Conservation (phyloP, 2,329 filamentous ascomycete genomes). For the Penicillium crustosum region DNA sequence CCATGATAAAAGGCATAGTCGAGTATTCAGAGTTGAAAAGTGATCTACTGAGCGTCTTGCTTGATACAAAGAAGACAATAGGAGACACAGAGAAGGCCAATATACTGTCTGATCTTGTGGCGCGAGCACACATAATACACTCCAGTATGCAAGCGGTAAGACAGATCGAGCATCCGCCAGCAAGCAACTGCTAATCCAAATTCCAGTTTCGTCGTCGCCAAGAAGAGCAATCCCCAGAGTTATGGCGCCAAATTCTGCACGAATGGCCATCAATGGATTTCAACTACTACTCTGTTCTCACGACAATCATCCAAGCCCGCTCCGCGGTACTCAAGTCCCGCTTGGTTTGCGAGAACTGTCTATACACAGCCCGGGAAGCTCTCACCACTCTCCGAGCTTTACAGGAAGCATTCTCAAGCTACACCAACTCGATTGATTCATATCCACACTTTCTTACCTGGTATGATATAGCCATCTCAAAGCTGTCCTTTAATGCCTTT, state of each 20-base stretch:
- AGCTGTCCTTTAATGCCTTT: background rate
- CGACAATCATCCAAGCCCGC: constrained; percentile 25
- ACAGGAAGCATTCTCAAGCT: constrained; percentile 18
- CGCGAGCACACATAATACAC: constrained; percentile 19
- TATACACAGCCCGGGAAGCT: constrained; percentile 23
- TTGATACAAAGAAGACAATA: constrained; percentile 19
- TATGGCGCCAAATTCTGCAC: constrained; percentile 15
- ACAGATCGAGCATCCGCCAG: background rate
- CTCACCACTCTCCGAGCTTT: constrained; percentile 21
- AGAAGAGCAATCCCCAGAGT: constrained; percentile 15
- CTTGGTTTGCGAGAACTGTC: constrained; percentile 24
- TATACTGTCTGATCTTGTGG: constrained; percentile 22
- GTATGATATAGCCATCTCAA: constrained; percentile 1
- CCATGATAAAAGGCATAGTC: constrained; percentile 21
- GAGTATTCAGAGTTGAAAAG: constrained; percentile 20
- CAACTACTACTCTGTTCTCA: constrained; percentile 25
- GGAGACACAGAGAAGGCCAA: constrained; percentile 20
- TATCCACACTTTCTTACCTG: constrained; percentile 27
- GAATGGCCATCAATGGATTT: constrained; percentile 27
- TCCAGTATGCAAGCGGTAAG: constrained; percentile 20
- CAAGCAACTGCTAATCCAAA: background rate
- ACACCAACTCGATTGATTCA: constrained; percentile 16
- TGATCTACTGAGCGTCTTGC: constrained; percentile 14
- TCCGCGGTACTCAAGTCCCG: constrained; percentile 28
- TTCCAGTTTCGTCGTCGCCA: constrained; percentile 16